Evolutionary conservation across 768 basidiomycete genomes (phyloP), one percentile per base, ranked within the genome.

Genomic region (Tylopilus balloui): DNA sequence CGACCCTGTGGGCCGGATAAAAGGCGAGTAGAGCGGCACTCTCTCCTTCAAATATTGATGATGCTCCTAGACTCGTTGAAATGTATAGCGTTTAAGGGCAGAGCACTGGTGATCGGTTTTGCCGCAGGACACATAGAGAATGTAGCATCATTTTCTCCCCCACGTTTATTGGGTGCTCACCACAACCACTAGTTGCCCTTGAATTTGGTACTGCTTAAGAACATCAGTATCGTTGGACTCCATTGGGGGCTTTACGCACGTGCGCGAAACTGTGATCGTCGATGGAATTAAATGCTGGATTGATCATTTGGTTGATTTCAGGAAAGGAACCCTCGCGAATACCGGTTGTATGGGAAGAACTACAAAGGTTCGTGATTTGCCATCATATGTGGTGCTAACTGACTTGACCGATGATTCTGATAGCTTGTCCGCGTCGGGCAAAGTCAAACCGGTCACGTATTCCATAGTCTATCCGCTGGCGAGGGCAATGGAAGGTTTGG

Each of bases 31-130:
- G 17, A 10, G 1, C 15, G 6, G 2, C n/a, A 21, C 23, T 27
- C 11, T 42, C 32, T 32, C 5, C 11, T 3, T 11, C 31, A 48
- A 12, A 1, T n/a, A 27, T 25, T 52, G 31, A 47, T 35, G 2
- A 24, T 15, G 28, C 42, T 41, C 47, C 12, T 38, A 89, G 92
- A 91, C 64, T 86, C 78, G 40, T 63, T 97, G 48, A 98, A 94
- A 64, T 95, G 92, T 64, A 89, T 93, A 48, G 88, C 87, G 1
- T 97, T 94, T 84, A 93, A 94, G 65, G 92, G 94, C 1, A 80
- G 95, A 13, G 84, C 88, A 1, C 60, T 99, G 11, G 88, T 98
- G n/a, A 84, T 99, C 44, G 96, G 95, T 6, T 98, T 58, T 46
- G 60, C 50, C 8, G 56, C 56, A 0, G 69, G 69, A 2, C 19